Evolutionary conservation across 768 basidiomycete genomes (phyloP), one percentile per base, ranked within the genome.

Genomic region (Mycena epipterygia): DNA sequence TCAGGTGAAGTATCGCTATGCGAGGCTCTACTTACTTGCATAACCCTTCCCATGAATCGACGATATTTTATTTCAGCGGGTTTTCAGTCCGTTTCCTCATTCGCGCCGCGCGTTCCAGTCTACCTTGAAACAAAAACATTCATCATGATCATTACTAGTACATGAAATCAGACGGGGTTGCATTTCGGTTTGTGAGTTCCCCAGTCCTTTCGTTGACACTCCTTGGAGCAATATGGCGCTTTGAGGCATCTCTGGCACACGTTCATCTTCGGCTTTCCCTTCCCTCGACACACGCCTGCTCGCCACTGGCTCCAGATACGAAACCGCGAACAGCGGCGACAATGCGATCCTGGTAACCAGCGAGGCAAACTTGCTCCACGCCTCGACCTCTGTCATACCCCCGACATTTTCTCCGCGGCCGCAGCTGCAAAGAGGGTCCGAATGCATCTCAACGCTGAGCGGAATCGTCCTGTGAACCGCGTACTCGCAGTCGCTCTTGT

Each of bases 241-340:
- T 72, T 72, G 60, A 73, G 73, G 72, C 84, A 85, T 33, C 58
- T 67, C 27, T 68, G 65, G 60, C 81, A 83, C 9, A 46, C 25
- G 70, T 73, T 59, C 70, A 79, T 62, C 46, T 71, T 73, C 39
- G 76, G 74, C 52, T 79, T 77, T 19, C 79, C 80, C n/a, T 48
- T 52, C n/a, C 78, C 69, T 14, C 72, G 61, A 62, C 81, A 85
- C 6, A 76, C 73, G 13, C 55, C 42, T 53, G 11, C 68, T 64
- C 29, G 30, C 32, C n/a, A 86, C 73, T 17, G 75, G 75, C 69
- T 89, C 87, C 70, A 89, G 62, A 73, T 86, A 89, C 8, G 88
- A 81, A 19, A 86, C 83, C 0, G 86, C 82, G 59, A 90, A 90
- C 14, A 91, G 51, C 21, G 81, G 81, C 5, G 73, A 73, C 23